Base-by-base conservation (phyloP, 192 early-diverging fungal species). In the Linnemannia zychae region DNA sequence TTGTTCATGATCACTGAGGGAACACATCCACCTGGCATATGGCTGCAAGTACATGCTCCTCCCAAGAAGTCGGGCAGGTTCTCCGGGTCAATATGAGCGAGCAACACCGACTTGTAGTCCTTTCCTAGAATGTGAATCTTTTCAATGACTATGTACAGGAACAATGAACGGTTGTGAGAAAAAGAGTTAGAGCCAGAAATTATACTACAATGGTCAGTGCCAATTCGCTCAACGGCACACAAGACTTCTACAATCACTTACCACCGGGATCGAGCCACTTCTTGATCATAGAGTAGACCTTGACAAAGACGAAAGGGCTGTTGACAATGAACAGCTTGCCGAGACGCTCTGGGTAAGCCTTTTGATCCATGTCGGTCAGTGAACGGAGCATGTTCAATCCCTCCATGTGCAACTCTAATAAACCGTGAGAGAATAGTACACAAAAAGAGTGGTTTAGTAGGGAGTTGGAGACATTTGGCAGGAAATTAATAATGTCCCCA, bases 311-410 rank as follows among this genome's bases (percentile, higher is more conserved):
- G 73, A 90, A 92, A 7, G 98, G 98, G 69, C 96, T 94, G 87
- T 99, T 99, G 82, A 99, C 96, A 47, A 99, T 92, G 76, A 94
- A 98, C 72, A 98, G 95, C 78, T 94, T 96, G 79, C 95, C 94
- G 74, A 98, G 90, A 86, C 94, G 96, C 87, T 98, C 98, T 18
- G 98, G 98, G 78, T 99, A 99, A 81, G 97, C 95, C 74, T 96
- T 94, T 82, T 98, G 97, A 80, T 97, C 97, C 84, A 95, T 94
- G 60, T 94, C 91, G 36, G 95, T 92, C 67, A 98, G 92, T 75
- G 93, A 91, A 50, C 93, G 88, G 66, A 94, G 85, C 87, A 93
- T 92, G 48, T 93, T 91, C 52, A 95, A 83, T 16, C 92, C 94
- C 63, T 93, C 93, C 79, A 93, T 87, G 72, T 95, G 91, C 65